Evolutionary conservation across 805 yeast species (phyloP).

Genomic region (Candida nanaspora): DNA sequence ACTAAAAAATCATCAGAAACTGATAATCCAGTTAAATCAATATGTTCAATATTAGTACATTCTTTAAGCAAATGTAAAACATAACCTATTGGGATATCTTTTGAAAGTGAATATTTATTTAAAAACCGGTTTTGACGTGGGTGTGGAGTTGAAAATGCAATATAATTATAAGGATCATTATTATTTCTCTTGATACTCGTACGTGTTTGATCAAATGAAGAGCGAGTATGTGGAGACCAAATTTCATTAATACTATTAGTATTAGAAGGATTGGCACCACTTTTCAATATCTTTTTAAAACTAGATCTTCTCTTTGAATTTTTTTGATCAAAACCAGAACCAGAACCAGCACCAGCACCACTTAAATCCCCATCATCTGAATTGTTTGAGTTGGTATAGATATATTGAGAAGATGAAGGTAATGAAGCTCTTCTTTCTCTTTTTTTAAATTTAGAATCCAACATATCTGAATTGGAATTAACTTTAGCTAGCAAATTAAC

Average conservation of each 20-base stretch:
- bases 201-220: too few species aligned
- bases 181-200: too few species aligned
- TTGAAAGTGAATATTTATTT: slow-evolving; percentile 54
- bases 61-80: slow-evolving; percentile 59
- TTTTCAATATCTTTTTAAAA: too few species aligned
- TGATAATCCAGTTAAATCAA: slow-evolving; percentile 57
- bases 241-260: neutral
- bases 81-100: slow-evolving; percentile 75
- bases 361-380: too few species aligned
- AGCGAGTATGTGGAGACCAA: neutral
- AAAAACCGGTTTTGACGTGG: slow-evolving; percentile 59
- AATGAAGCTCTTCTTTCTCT: neutral
- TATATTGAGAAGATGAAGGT: slow-evolving; percentile 3
- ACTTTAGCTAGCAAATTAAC: neutral
- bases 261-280: too few species aligned
- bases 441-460: neutral
- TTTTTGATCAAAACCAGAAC: too few species aligned
- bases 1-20: slow-evolving; percentile 63
- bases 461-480: neutral
- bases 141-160: slow-evolving; percentile 37
- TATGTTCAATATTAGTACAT: slow-evolving; percentile 50
- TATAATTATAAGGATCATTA: slow-evolving; percentile 1
- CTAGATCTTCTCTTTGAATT: too few species aligned
- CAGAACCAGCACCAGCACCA: too few species aligned
- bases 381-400: too few species aligned